Percentiles rank a stretch among this genome's conserved stretches.
phyloP scores from a whole-genome alignment of 768 basidiomycete species.

The Cyclocybe cylindracea region DNA sequence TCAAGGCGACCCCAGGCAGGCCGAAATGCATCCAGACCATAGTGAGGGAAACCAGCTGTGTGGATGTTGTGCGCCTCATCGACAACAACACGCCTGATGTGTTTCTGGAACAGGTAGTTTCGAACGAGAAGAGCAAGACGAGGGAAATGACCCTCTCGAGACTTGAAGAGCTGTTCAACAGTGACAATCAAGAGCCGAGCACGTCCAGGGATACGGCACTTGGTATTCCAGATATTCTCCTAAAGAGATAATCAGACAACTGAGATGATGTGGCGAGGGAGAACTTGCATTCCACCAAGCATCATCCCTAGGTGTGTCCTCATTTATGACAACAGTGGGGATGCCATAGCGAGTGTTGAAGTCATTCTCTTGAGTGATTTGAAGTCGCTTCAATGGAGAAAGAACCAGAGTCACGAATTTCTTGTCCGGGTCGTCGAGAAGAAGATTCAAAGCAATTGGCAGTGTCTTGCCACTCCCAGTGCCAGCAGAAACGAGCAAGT shows the following conservation, averaged over 20 bases:
- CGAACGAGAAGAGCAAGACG: neutral
- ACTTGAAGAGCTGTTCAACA: constrained; percentile 16
- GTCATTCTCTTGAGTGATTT: constrained; percentile 13
- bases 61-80: constrained; percentile 27
- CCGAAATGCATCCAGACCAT: constrained; percentile 20
- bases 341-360: constrained; percentile 16
- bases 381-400: constrained; percentile 19
- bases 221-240: constrained; percentile 6
- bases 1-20: constrained; percentile 21
- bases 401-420: constrained; percentile 11
- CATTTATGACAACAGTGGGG: constrained; percentile 22
- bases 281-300: constrained; percentile 18
- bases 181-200: constrained; percentile 16
- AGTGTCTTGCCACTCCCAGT: constrained; percentile 31
- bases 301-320: constrained; percentile 19
- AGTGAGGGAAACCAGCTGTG: constrained; percentile 18
- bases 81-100: constrained; percentile 10
- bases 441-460: constrained; percentile 22
- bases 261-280: neutral
- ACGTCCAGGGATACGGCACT: neutral
- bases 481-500: constrained; percentile 22
- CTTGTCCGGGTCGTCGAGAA: constrained; percentile 17
- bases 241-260: neutral
- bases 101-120: neutral
- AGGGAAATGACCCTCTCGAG: constrained; percentile 14